These are phyloP conservation scores for Amaranthus palmeri DNA, from an alignment of 148 eudicot species.

Conservation along the genomic window DNA sequence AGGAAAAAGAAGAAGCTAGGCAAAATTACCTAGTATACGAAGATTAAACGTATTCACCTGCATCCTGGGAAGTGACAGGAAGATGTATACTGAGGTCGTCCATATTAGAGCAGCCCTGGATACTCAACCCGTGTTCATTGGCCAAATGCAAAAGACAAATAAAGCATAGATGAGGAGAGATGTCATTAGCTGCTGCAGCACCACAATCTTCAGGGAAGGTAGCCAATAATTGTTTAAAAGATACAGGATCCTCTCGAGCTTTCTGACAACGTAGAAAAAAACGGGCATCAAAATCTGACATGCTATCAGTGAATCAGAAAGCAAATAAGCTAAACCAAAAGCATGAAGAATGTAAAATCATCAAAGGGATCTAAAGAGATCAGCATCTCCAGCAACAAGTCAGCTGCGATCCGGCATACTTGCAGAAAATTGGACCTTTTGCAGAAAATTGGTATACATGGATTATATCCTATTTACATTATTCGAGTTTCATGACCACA, in stretches of 20 bases:
- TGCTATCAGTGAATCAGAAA: not conserved
- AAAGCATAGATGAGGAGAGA: constrained; percentile 44
- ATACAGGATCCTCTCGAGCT: constrained; percentile 27
- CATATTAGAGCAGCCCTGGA: constrained; percentile 31
- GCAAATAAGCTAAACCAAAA: not conserved
- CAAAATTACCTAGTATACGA: not conserved
- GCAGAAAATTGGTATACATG: no score
- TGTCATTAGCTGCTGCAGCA: constrained; percentile 35
- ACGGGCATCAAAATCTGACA: not conserved
- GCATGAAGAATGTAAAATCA: not conserved
- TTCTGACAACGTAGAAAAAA: constrained; percentile 14
- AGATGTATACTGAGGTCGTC: constrained; percentile 40
- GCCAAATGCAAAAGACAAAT: constrained; percentile 48
- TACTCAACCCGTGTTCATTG: constrained; percentile 43
- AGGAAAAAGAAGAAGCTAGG: not conserved
- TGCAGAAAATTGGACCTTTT: not conserved
- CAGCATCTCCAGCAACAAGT: not conserved
- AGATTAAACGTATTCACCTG: constrained; percentile 19
- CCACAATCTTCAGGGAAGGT: constrained; percentile 32
- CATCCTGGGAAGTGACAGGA: constrained; percentile 21
- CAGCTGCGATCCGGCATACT: not conserved
- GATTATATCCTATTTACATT: no score
- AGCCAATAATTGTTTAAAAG: constrained; percentile 30
- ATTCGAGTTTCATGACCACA: no score
- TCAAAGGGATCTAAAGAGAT: not conserved